Percentiles rank a stretch among this genome's conserved stretches.
Conservation (phyloP, 2,329 filamentous ascomycete species). For the Pseudocercospora crystallina region DNA sequence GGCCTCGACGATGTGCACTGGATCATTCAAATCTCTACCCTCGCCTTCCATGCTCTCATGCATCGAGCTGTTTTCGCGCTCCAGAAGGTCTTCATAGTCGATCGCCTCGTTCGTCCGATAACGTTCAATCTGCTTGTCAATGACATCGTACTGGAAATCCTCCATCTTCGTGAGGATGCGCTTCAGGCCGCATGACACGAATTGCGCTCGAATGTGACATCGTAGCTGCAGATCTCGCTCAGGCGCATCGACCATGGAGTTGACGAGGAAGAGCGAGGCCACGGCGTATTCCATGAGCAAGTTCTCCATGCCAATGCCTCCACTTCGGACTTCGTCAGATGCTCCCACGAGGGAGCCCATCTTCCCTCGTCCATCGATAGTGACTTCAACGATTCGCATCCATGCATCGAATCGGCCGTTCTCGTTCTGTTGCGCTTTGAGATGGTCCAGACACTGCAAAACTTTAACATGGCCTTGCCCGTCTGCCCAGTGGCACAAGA, state of each 20-base stretch:
- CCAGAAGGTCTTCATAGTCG: slow-evolving; percentile 96
- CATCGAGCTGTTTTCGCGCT: slow-evolving; percentile 85
- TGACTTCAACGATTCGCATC: slow-evolving; percentile 98
- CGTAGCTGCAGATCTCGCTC: slow-evolving; percentile 85
- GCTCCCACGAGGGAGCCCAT: slow-evolving; percentile 98
- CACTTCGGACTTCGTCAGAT: slow-evolving; percentile 91
- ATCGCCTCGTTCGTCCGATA: slow-evolving; percentile 94
- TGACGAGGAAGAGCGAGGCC: slow-evolving; percentile 89
- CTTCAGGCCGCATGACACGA: slow-evolving; percentile 93
- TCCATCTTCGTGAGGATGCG: slow-evolving; percentile 96
- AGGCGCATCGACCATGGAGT: slow-evolving; percentile 91
- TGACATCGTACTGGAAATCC: slow-evolving; percentile 94
- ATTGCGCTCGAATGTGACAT: slow-evolving; percentile 92
- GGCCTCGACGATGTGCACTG: slow-evolving; percentile 87
- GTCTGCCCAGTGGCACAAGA: slow-evolving; percentile 90
- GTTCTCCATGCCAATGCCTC: slow-evolving; percentile 98
- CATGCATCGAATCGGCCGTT: slow-evolving; percentile 96
- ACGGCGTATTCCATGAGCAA: slow-evolving; percentile 98
- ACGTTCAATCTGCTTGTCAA: slow-evolving; percentile 95
- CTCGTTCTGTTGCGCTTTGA: slow-evolving; percentile 84
- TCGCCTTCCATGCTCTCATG: slow-evolving; percentile 85
- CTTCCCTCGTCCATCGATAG: slow-evolving; percentile 93
- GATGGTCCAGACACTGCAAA: slow-evolving; percentile 85
- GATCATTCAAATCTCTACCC: slow-evolving; percentile 88
- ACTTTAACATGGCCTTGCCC: slow-evolving; percentile 90